Evolutionary conservation across 805 yeast species (phyloP).

Genomic region (Torulaspora maleeae): DNA sequence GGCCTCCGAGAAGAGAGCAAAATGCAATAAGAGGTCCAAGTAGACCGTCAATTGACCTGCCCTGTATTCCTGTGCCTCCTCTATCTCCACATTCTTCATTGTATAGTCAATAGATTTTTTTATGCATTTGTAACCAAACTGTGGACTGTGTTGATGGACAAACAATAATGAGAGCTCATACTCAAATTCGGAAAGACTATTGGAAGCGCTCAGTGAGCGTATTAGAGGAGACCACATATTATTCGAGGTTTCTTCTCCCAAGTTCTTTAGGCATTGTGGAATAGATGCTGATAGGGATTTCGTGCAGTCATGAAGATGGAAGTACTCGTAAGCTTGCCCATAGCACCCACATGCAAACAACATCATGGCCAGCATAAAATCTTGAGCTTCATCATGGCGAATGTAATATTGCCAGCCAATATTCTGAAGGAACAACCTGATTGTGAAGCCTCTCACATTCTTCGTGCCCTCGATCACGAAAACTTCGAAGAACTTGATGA

Average conservation of each 20-base stretch:
- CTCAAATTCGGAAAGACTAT: constrained; percentile 22
- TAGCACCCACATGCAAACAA: constrained; percentile 26
- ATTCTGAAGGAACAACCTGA: constrained; percentile 14
- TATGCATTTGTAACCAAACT: constrained; percentile 26
- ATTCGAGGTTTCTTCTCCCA: constrained; percentile 9
- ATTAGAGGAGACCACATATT: constrained; percentile 27
- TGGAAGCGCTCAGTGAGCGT: constrained; percentile 15
- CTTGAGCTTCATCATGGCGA: constrained; percentile 21
- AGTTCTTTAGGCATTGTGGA: constrained; percentile 20
- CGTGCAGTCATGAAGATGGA: constrained; percentile 26
- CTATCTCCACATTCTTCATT: constrained; percentile 12
- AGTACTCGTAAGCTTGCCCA: constrained; percentile 26
- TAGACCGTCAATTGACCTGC: constrained; percentile 27
- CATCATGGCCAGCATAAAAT: constrained; percentile 28
- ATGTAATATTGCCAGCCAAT: constrained; percentile 22
- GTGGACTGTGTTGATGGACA: constrained; percentile 18
- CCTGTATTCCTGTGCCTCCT: constrained; percentile 20
- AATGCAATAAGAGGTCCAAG: constrained; percentile 25
- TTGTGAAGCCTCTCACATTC: constrained; percentile 3
- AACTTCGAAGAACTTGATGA: constrained; percentile 19
- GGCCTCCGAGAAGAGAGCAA: constrained; percentile 28
- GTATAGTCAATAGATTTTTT: constrained; percentile 29
- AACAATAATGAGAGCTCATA: constrained; percentile 29
- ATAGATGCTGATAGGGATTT: constrained; percentile 15
- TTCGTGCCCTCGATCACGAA: constrained; percentile 15